A percentile compares a stretch with the other conserved stretches of the same genome.
These are phyloP conservation scores for Tetrastigma voinierianum DNA, from an alignment of 164 flowering plant species.

Conservation along the genomic window DNA sequence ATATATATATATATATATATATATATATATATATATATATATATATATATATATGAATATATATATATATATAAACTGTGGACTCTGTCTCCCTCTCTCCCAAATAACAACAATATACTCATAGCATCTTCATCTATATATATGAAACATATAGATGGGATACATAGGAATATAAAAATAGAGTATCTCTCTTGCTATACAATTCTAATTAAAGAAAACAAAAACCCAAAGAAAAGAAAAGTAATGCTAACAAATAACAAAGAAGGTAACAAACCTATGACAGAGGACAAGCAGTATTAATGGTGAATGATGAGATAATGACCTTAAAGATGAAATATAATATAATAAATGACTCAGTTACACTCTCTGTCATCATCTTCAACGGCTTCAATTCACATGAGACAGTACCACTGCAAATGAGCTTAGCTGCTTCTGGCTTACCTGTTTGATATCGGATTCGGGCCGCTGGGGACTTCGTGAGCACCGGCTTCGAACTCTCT, in stretches of 20 bases:
- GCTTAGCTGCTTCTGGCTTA: slow-evolving; percentile 3
- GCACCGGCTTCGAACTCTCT: slow-evolving; percentile 46
- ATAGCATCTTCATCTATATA: slow-evolving; percentile 26
- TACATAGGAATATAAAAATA: slow-evolving; percentile 20
- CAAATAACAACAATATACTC: slow-evolving; percentile 7
- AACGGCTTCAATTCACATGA: background rate
- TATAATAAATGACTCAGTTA: slow-evolving; percentile 7
- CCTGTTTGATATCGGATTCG: slow-evolving; percentile 75
- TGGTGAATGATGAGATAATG: slow-evolving; percentile 9
- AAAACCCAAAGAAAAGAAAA: slow-evolving; percentile 5
- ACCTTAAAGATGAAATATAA: slow-evolving; percentile 8
- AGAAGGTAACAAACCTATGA: slow-evolving; percentile 29
- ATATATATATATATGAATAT: too few species aligned
- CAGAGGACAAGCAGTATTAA: slow-evolving; percentile 29
- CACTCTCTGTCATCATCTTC: slow-evolving; percentile 2
- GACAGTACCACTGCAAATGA: too few species aligned
- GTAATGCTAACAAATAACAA: slow-evolving; percentile 8
- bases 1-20: too few species aligned
- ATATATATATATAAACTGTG: slow-evolving; percentile 10
- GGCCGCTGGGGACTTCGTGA: slow-evolving; percentile 91
- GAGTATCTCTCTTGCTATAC: slow-evolving; percentile 34
- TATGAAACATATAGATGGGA: slow-evolving; percentile 20
- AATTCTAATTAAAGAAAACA: slow-evolving; percentile 11
- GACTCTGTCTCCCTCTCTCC: background rate
- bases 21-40: too few species aligned